These are phyloP conservation scores for Kregervanrija delftensis DNA, from an alignment of 805 yeast species.

Conservation along the genomic window DNA sequence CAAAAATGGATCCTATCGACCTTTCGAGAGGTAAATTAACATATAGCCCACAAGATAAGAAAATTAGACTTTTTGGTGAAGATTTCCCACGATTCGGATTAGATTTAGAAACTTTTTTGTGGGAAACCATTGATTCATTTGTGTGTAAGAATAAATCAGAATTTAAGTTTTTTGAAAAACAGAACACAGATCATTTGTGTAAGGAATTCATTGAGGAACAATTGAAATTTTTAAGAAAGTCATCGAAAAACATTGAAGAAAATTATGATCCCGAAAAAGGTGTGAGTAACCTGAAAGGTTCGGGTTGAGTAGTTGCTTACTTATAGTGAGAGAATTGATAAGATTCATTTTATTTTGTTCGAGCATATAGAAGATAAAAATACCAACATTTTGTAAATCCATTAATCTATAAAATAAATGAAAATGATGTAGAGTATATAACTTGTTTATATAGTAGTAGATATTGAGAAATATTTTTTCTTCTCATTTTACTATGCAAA, in stretches of 20 bases:
- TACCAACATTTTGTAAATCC: no score
- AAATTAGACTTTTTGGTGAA: slow-evolving; percentile 17
- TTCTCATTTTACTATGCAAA: no score
- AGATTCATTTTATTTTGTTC: no score
- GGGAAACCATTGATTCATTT: slow-evolving; percentile 21
- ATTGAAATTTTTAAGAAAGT: slow-evolving; percentile 13
- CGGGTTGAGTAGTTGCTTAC: no score
- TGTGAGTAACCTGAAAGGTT: no score
- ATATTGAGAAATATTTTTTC: no score
- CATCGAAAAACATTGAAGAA: neutral
- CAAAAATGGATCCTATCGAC: slow-evolving; percentile 39
- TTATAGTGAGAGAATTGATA: no score
- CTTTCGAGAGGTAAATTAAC: slow-evolving; percentile 17
- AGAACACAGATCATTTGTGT: slow-evolving; percentile 14
- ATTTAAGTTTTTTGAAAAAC: slow-evolving; percentile 14
- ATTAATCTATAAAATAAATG: no score
- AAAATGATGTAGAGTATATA: no score
- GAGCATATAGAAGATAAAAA: no score
- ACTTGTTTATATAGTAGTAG: no score
- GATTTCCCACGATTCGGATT: slow-evolving; percentile 9
- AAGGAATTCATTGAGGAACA: slow-evolving; percentile 20
- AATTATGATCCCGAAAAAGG: neutral
- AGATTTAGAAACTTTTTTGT: slow-evolving; percentile 18
- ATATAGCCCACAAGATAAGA: slow-evolving; percentile 13
- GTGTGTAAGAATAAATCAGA: slow-evolving; percentile 17